Evolutionary conservation across 2,329 filamentous ascomycete species (phyloP).

Genomic region (Colletotrichum aenigma): DNA sequence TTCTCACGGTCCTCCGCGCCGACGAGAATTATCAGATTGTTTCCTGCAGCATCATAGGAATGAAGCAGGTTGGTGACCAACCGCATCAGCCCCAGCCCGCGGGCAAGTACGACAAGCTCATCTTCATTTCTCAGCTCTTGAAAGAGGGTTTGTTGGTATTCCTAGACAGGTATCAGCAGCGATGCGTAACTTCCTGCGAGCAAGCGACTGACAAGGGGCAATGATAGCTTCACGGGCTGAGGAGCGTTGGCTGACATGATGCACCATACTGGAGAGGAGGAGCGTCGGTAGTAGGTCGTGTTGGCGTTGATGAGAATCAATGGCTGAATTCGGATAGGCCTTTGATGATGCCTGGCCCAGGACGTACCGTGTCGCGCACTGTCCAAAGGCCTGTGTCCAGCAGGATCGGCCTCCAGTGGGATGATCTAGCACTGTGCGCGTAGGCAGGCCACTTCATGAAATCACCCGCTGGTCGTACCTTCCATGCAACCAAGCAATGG

Average conservation of each 20-base stretch:
- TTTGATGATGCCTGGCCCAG: neutral
- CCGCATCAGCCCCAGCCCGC: slow-evolving; percentile 88
- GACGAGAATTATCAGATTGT: slow-evolving; percentile 88
- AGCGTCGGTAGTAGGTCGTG: neutral
- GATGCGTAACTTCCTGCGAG: neutral
- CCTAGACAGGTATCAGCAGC: slow-evolving; percentile 40
- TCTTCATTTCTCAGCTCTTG: slow-evolving; percentile 88
- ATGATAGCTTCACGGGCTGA: slow-evolving; percentile 80
- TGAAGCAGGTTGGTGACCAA: slow-evolving; percentile 96
- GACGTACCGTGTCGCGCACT: neutral
- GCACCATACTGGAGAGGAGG: slow-evolving; percentile 1
- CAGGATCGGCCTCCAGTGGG: neutral
- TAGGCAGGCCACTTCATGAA: neutral
- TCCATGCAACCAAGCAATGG: neutral
- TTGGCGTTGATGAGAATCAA: neutral
- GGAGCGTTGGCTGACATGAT: slow-evolving; percentile 49
- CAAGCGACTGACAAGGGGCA: slow-evolving; percentile 64
- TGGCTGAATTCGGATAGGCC: neutral
- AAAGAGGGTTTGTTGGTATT: slow-evolving; percentile 96
- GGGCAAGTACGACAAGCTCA: slow-evolving; percentile 90
- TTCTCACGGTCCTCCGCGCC: slow-evolving; percentile 93
- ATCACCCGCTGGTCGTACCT: neutral
- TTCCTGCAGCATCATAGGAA: slow-evolving; percentile 94
- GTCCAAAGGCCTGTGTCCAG: neutral
- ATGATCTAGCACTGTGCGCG: neutral